These are phyloP conservation scores for Microstroma glucosiphilum DNA, from an alignment of 1,284 basidiomycete species.

Conservation along the genomic window DNA sequence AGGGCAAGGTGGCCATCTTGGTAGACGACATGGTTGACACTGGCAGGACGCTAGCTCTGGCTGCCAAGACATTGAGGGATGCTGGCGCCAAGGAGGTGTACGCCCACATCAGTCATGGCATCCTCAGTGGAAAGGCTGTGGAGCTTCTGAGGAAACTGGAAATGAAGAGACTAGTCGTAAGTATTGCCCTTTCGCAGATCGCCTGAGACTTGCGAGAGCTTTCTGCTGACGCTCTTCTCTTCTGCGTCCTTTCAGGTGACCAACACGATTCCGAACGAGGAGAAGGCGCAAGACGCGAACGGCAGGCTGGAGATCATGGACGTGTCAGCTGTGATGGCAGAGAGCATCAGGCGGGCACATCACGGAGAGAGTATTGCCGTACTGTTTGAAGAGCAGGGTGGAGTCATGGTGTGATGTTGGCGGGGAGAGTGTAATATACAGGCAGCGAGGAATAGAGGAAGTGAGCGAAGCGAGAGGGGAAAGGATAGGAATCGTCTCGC, in stretches of 20 bases:
- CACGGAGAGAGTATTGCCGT: slow-evolving; percentile 68
- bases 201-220: not conserved
- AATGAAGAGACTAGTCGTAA: slow-evolving; percentile 76
- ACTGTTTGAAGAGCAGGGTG: slow-evolving; percentile 47
- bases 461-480: too few species aligned
- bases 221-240: not conserved
- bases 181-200: slow-evolving; percentile 7
- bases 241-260: slow-evolving; percentile 57
- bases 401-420: slow-evolving; percentile 35
- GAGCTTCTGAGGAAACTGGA: slow-evolving; percentile 69
- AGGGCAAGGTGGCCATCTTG: slow-evolving; percentile 85
- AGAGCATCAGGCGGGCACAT: slow-evolving; percentile 91
- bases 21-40: slow-evolving; percentile 99
- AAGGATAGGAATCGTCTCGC: too few species aligned
- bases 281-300: slow-evolving; percentile 53
- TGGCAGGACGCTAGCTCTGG: slow-evolving; percentile 77
- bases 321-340: slow-evolving; percentile 81
- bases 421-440: too few species aligned
- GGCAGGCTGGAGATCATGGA: slow-evolving; percentile 64
- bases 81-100: slow-evolving; percentile 83
- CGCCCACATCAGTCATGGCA: slow-evolving; percentile 84
- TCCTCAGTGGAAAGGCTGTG: slow-evolving; percentile 80
- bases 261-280: slow-evolving; percentile 66
- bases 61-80: slow-evolving; percentile 75
- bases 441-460: too few species aligned